Conservation (phyloP, 208 protist genomes). For the Acanthamoeba sp. region DNA sequence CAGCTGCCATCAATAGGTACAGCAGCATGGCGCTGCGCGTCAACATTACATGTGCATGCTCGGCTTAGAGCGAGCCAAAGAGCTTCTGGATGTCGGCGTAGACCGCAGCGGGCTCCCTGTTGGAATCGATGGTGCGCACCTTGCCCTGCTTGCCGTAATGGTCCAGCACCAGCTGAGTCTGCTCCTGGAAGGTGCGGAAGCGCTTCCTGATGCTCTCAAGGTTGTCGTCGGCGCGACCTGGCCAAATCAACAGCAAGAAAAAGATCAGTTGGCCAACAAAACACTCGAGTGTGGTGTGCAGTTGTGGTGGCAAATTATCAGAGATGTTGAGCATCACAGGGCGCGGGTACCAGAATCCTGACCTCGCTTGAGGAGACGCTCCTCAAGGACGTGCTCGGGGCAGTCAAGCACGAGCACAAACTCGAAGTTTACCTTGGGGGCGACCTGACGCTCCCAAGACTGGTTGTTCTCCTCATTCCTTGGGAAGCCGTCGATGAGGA, state of each 20-base stretch:
- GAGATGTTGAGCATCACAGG: background rate
- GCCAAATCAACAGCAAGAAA: background rate
- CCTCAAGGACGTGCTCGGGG: slow-evolving; percentile 75
- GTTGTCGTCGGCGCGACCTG: slow-evolving; percentile 87
- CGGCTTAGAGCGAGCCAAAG: background rate
- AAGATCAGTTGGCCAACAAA: background rate
- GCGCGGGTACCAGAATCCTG: slow-evolving; percentile 57
- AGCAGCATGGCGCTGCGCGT: too few relatives aligned
- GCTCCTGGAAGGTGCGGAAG: slow-evolving; percentile 85
- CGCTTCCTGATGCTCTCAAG: slow-evolving; percentile 82
- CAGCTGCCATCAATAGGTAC: too few relatives aligned
- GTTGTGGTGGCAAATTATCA: background rate
- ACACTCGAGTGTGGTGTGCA: background rate
- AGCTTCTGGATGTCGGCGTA: slow-evolving; percentile 73
- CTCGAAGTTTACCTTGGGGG: slow-evolving; percentile 75
- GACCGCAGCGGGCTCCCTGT: slow-evolving; percentile 70
- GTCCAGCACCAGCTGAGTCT: slow-evolving; percentile 85
- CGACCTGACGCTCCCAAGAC: slow-evolving; percentile 80
- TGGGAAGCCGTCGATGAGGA: slow-evolving; percentile 89
- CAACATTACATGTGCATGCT: background rate
- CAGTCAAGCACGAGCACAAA: slow-evolving; percentile 84
- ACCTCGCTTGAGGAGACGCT: slow-evolving; percentile 79
- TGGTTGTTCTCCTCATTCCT: slow-evolving; percentile 85
- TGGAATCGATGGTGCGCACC: slow-evolving; percentile 70
- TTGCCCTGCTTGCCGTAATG: slow-evolving; percentile 78